Evolutionary conservation across 305 asterid genomes (phyloP).

Genomic region (Solanum chacoense): DNA sequence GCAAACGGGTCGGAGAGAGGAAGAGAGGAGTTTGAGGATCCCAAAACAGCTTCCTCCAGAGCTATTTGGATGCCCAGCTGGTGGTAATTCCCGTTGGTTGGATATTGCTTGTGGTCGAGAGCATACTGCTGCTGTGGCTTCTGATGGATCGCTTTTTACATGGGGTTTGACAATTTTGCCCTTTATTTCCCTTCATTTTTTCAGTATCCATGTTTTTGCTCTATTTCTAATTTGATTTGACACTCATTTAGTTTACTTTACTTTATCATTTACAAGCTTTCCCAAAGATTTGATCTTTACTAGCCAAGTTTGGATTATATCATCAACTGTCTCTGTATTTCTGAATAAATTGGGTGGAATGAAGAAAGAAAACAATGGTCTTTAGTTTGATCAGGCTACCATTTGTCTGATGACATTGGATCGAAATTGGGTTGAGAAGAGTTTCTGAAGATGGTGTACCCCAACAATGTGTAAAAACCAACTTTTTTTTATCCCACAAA

Average conservation of each 20-base stretch:
- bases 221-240: neutral
- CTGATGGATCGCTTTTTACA: constrained; percentile 88
- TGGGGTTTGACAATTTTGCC: constrained; percentile 51
- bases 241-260: neutral
- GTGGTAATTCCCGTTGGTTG: constrained; percentile 67
- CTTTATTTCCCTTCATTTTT: neutral
- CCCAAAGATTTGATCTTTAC: neutral
- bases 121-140: constrained; percentile 86
- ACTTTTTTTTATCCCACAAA: neutral
- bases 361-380: neutral
- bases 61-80: constrained; percentile 74
- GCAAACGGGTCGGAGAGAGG: constrained; percentile 69
- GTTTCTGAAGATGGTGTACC: neutral
- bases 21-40: constrained; percentile 52
- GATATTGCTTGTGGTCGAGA: constrained; percentile 92
- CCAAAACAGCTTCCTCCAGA: constrained; percentile 82
- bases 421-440: neutral
- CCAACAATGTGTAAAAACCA: neutral
- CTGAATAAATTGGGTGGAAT: neutral
- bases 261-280: neutral
- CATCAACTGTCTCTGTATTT: neutral
- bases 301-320: neutral
- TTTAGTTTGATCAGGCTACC: neutral
- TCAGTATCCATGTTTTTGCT: neutral
- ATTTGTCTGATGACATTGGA: neutral